phyloP scores from a whole-genome alignment of 179 eudicot species.

The Carnegiea gigantea region DNA sequence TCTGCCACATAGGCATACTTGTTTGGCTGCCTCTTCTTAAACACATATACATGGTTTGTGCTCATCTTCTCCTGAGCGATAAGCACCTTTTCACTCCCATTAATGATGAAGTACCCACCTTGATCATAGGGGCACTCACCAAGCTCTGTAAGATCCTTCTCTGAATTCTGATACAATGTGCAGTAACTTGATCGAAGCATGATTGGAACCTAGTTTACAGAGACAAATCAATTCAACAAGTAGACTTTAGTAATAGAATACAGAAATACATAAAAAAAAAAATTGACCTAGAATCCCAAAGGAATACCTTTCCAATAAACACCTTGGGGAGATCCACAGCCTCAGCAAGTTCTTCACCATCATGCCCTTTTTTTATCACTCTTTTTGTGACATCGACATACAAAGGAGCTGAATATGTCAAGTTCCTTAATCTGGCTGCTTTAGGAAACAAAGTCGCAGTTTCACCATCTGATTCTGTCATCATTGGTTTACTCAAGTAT shows the following conservation, averaged over 20 bases:
- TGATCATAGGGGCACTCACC: conserved; percentile 95
- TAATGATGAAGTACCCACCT: conserved; percentile 95
- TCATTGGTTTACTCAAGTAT: conserved; percentile 92
- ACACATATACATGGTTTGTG: conserved; percentile 95
- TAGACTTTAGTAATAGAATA: too few species aligned
- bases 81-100: conserved; percentile 94
- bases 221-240: background rate
- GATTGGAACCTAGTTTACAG: conserved; percentile 68
- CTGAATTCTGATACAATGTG: conserved; percentile 85
- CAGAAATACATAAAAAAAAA: too few species aligned
- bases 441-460: conserved; percentile 94
- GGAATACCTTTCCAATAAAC: conserved; percentile 81
- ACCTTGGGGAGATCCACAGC: conserved; percentile 89
- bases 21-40: conserved; percentile 96
- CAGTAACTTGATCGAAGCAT: conserved; percentile 99
- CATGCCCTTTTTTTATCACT: conserved; percentile 89
- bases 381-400: conserved; percentile 86
- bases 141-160: conserved; percentile 92
- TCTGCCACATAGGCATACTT: conserved; percentile 92
- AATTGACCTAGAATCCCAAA: background rate
- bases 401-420: conserved; percentile 93
- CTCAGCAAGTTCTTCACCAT: conserved; percentile 91
- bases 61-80: conserved; percentile 99
- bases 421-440: conserved; percentile 91
- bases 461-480: conserved; percentile 99